Base-by-base conservation (phyloP, 179 eudicot species). In the Beta lomatogona region DNA sequence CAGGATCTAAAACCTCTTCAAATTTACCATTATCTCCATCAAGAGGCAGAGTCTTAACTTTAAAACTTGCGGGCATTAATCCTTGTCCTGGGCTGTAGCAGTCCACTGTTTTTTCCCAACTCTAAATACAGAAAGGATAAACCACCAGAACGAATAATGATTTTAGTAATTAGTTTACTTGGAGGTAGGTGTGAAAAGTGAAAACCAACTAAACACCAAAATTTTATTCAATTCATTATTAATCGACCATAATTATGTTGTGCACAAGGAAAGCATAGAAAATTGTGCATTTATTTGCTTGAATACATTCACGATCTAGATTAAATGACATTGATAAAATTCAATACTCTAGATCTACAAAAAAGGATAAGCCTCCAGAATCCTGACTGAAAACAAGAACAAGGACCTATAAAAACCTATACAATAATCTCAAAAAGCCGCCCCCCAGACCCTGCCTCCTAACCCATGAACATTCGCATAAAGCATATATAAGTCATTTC, bases 11-110 rank as follows among this genome's bases (percentile, higher is more conserved):
- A 77, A 95, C 97, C 86, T 95, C 98, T 87, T 95, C 97, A 81
- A 52, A 87, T 76, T 87, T 82, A 52, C 71, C 90, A 16, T 22
- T 89, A 80, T 84, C 89, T 18, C 89, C 95, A 81, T 91, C 97
- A 81, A 95, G 90, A 81, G 98, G 91, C 60, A 91, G 92, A 8
- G 89, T 85, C 86, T 92, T 92, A 75, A 92, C 95, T 87, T 93
- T 93, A 74, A 95, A 95, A 84, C 99, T 93, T 81, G 98, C 97
- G 18, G 99, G 98, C 98, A 95, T 95, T 87, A 95, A 87, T n/a
- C 98, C 98, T 82, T 93, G 98, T 64, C 98, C 97, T 18, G 98
- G 99, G 82, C 97, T 95, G 82, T 94, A 95, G 84, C 98, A 95
- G 76, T 95, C 98, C 66, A 95, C 98, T n/a, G 90, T 88, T 75